Conservation (phyloP, 1,139 yeast species). For the Petasospora rhodanensis region DNA sequence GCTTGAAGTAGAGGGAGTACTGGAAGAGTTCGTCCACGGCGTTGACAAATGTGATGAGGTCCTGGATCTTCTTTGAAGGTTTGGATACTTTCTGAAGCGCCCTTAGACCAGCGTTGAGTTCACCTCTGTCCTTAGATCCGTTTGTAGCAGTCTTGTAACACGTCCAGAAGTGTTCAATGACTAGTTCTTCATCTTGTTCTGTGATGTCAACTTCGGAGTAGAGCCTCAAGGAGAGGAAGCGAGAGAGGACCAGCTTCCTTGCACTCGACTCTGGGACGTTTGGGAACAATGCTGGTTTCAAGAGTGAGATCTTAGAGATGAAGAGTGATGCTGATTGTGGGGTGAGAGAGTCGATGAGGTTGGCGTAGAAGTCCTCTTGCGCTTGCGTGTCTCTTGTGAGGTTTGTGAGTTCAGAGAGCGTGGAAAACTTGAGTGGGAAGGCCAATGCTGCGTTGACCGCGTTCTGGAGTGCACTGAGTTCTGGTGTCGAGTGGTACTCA, state of each 20-base stretch:
- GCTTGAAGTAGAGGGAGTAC: slow-evolving; percentile 33
- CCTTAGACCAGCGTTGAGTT: slow-evolving; percentile 37
- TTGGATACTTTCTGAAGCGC: slow-evolving; percentile 37
- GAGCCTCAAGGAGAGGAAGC: slow-evolving; percentile 36
- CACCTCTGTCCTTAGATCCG: slow-evolving; percentile 46
- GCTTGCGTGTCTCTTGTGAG: slow-evolving; percentile 3
- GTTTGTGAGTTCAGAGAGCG: slow-evolving; percentile 6
- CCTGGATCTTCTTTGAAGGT: slow-evolving; percentile 32
- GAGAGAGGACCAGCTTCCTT: slow-evolving; percentile 34
- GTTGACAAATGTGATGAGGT: slow-evolving; percentile 36
- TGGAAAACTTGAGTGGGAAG: slow-evolving; percentile 8
- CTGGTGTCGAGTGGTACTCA: neutral
- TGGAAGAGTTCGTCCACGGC: slow-evolving; percentile 31
- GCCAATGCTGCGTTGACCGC: slow-evolving; percentile 8
- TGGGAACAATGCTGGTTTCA: slow-evolving; percentile 26
- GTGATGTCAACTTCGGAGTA: slow-evolving; percentile 31
- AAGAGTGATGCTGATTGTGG: slow-evolving; percentile 5
- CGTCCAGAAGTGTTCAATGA: slow-evolving; percentile 46
- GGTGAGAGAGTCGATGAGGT: slow-evolving; percentile 7
- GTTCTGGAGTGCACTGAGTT: neutral
- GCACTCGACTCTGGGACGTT: slow-evolving; percentile 21
- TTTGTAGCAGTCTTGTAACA: slow-evolving; percentile 46
- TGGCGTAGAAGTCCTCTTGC: slow-evolving; percentile 7
- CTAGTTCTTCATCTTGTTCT: slow-evolving; percentile 17
- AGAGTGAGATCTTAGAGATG: slow-evolving; percentile 12